These are phyloP conservation scores for Rhynchospora breviuscula DNA, from an alignment of 176 grass and related monocot species.

Conservation along the genomic window DNA sequence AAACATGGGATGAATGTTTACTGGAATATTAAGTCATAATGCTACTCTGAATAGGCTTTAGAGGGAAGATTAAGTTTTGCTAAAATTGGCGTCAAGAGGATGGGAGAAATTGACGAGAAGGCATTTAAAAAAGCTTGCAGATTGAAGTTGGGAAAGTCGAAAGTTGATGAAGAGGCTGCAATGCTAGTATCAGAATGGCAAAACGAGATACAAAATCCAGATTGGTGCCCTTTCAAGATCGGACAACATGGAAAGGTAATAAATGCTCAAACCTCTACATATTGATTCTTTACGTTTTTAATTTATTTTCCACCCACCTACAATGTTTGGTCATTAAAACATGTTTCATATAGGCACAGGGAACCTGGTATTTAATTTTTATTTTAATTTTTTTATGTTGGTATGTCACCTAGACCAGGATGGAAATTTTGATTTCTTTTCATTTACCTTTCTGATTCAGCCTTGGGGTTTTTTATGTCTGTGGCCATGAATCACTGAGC, in stretches of 20 bases:
- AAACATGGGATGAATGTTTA: not conserved
- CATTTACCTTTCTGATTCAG: not conserved
- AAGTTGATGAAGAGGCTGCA: conserved; percentile 29
- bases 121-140: conserved; percentile 38
- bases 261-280: conserved; percentile 27
- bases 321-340: not conserved
- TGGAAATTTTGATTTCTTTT: not conserved
- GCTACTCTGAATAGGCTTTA: conserved; percentile 27
- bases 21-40: not conserved
- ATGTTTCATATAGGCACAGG: not conserved
- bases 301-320: not conserved
- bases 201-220: conserved; percentile 49
- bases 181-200: conserved; percentile 54
- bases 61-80: not conserved
- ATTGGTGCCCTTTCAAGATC: conserved; percentile 57
- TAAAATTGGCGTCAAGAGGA: conserved; percentile 47
- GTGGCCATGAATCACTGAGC: not conserved
- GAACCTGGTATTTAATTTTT: not conserved
- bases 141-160: conserved; percentile 28
- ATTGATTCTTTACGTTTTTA: not conserved
- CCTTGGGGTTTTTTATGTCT: not conserved
- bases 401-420: not conserved
- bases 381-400: not conserved
- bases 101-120: conserved; percentile 55
- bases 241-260: conserved; percentile 32